Conservation (phyloP, 257 asterid species). For the Handroanthus guayacan region DNA sequence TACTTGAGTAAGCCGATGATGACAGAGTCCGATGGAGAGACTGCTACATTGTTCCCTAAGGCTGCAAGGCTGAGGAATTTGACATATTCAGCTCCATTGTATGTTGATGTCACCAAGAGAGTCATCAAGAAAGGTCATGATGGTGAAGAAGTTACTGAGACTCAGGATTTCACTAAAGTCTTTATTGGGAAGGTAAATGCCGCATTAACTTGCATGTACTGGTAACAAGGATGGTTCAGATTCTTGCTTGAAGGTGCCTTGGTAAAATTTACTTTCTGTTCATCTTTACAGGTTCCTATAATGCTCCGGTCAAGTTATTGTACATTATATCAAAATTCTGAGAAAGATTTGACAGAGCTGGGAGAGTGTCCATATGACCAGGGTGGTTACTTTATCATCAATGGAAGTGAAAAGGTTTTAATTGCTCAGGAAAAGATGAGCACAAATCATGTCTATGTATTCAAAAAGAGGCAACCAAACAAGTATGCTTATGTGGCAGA, state of each 20-base stretch:
- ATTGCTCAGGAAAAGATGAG: constrained; percentile 99
- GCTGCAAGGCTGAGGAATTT: constrained; percentile 98
- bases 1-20: constrained; percentile 98
- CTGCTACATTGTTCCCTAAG: constrained; percentile 97
- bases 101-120: constrained; percentile 87
- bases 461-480: constrained; percentile 97
- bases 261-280: constrained; percentile 26
- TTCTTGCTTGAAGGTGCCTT: constrained; percentile 15
- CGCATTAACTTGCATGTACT: neutral
- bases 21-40: constrained; percentile 99
- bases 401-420: constrained; percentile 97
- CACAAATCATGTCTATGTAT: constrained; percentile 96
- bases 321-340: constrained; percentile 89
- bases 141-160: constrained; percentile 97
- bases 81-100: constrained; percentile 96
- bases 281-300: constrained; percentile 74
- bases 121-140: constrained; percentile 97
- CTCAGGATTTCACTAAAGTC: constrained; percentile 95
- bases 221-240: neutral
- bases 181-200: constrained; percentile 89
- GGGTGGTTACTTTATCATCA: constrained; percentile 95
- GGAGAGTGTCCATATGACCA: constrained; percentile 99
- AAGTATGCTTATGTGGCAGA: constrained; percentile 95
- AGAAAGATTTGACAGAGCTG: constrained; percentile 97
- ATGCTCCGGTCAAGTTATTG: constrained; percentile 98